A percentile compares a stretch with the other conserved stretches of the same genome.
Evolutionary conservation across 2,329 filamentous ascomycete species (phyloP).

Genomic region (Sporothrix phasma): DNA sequence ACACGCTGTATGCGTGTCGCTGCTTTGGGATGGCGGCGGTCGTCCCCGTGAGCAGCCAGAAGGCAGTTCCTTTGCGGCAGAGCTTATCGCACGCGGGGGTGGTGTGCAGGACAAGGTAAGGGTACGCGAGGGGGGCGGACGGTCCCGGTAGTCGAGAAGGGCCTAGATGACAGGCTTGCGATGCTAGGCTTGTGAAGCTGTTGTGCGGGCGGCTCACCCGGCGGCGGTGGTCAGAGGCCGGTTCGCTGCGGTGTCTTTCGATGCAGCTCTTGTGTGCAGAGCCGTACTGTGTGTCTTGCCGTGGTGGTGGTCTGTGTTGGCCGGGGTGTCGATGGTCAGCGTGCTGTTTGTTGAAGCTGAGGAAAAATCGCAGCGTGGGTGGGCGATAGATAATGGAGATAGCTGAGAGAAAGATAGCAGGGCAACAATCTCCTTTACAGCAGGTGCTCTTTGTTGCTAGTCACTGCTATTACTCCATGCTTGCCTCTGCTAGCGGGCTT

Average conservation of each 20-base stretch:
- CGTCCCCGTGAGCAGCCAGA: conserved; percentile 1
- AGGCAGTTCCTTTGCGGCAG: background rate
- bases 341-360: background rate
- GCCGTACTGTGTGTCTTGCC: background rate
- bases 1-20: conserved; percentile 7
- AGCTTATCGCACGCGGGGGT: conserved; percentile 7
- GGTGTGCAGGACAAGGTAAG: background rate
- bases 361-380: conserved; percentile 2
- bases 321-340: background rate
- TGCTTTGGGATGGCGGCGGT: background rate
- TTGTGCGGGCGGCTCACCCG: background rate
- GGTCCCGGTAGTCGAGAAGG: background rate
- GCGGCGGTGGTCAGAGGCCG: background rate
- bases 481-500: background rate
- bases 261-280: background rate
- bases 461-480: background rate
- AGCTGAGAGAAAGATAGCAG: background rate
- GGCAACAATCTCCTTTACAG: background rate
- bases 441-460: background rate
- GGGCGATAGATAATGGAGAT: conserved; percentile 4
- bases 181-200: background rate
- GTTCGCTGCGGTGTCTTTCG: background rate
- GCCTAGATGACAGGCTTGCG: background rate
- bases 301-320: background rate
- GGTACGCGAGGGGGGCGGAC: background rate